Evolutionary conservation across 1,284 basidiomycete species (phyloP).

Genomic region (Rhodotorula sp.): DNA sequence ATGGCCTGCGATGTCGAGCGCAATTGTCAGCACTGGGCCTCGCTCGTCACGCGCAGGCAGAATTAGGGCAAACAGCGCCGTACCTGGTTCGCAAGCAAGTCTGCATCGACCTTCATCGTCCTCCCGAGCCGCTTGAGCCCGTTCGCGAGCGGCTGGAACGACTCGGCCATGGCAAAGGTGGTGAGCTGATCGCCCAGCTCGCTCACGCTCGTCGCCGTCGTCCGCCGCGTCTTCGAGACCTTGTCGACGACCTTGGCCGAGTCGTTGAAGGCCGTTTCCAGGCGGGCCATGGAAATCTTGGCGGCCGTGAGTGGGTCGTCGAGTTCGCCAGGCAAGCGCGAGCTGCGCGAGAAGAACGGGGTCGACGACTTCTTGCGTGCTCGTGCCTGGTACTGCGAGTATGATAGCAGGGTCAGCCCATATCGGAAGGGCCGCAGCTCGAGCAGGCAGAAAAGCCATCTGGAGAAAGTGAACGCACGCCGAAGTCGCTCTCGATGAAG

Average conservation of each 20-base stretch:
- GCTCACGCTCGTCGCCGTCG: slow-evolving; percentile 26
- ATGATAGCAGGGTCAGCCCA: not conserved
- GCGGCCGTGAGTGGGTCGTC: slow-evolving; percentile 74
- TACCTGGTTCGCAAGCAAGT: slow-evolving; percentile 29
- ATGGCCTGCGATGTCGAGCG: slow-evolving; percentile 57
- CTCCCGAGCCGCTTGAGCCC: slow-evolving; percentile 42
- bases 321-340: slow-evolving; percentile 52
- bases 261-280: slow-evolving; percentile 85
- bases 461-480: slow-evolving; percentile 54
- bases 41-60: too few species aligned
- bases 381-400: slow-evolving; percentile 43
- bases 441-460: not conserved
- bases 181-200: slow-evolving; percentile 67
- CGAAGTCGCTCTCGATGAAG: slow-evolving; percentile 94
- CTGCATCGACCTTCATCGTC: slow-evolving; percentile 35
- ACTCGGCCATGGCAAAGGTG: slow-evolving; percentile 82
- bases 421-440: not conserved
- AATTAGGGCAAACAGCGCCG: not conserved
- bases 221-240: slow-evolving; percentile 63
- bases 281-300: slow-evolving; percentile 82
- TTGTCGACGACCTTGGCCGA: slow-evolving; percentile 83
- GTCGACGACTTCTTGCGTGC: slow-evolving; percentile 45
- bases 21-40: slow-evolving; percentile 59
- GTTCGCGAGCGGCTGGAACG: slow-evolving; percentile 60
- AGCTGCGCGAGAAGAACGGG: slow-evolving; percentile 40